A percentile compares a stretch with the other conserved stretches of the same genome.
Conservation (phyloP, 2,329 filamentous ascomycete species). For the Harringtonia lauricola region DNA sequence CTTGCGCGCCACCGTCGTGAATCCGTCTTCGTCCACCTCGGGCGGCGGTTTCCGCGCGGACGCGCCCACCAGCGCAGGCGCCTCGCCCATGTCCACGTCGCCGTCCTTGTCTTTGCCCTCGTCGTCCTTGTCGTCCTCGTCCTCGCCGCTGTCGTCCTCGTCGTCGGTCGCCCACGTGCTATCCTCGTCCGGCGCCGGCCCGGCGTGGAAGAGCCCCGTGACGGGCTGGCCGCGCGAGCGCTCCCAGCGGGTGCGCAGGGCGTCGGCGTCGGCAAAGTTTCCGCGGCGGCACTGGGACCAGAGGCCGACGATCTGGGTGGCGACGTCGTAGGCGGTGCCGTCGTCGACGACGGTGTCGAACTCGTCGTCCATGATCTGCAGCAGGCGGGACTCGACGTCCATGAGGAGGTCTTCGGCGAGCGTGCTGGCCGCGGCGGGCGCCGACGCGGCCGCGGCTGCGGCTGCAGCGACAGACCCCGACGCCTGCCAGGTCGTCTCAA, state of each 20-base stretch:
- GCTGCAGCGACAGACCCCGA: no score
- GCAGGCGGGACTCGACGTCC: constrained; percentile 72
- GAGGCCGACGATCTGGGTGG: constrained; percentile 59
- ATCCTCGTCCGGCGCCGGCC: constrained; percentile 44
- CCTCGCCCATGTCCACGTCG: constrained; percentile 58
- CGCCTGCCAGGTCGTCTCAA: constrained; percentile 31
- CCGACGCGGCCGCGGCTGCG: constrained; percentile 6
- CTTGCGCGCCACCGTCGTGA: constrained; percentile 63
- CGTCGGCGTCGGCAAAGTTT: constrained; percentile 52
- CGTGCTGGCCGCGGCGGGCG: constrained; percentile 14
- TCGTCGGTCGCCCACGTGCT: constrained; percentile 49
- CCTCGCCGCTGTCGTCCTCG: constrained; percentile 40
- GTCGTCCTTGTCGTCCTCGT: constrained; percentile 37
- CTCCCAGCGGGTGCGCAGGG: constrained; percentile 51
- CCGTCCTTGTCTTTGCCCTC: constrained; percentile 34
- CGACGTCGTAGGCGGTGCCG: constrained; percentile 67
- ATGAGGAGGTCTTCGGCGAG: constrained; percentile 47
- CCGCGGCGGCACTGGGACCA: constrained; percentile 54
- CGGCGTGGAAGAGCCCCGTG: constrained; percentile 41
- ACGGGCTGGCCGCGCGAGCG: constrained; percentile 49
- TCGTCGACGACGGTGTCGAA: constrained; percentile 92
- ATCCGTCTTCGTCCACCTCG: constrained; percentile 71
- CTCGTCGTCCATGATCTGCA: constrained; percentile 91
- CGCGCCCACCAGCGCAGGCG: constrained; percentile 43
- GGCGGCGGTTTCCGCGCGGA: constrained; percentile 55